These are phyloP conservation scores for Colletotrichum musicola DNA, from an alignment of 2,329 filamentous ascomycete genomes.

Conservation along the genomic window DNA sequence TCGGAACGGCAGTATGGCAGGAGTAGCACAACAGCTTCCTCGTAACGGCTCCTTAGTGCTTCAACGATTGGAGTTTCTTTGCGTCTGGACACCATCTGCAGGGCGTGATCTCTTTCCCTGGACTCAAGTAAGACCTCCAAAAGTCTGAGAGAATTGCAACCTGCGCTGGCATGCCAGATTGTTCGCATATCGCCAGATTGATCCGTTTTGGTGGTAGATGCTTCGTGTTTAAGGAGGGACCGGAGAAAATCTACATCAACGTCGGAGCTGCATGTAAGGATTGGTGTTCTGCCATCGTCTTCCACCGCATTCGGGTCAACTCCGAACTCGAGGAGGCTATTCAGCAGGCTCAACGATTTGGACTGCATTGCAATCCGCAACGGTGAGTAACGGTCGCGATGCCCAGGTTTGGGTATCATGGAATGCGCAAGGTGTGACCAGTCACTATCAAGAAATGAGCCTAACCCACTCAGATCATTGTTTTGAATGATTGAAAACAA, in stretches of 20 bases:
- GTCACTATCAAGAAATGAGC: too few relatives aligned
- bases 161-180: not conserved
- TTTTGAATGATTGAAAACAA: too few relatives aligned
- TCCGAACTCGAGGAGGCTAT: not conserved
- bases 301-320: not conserved
- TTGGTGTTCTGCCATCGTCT: not conserved
- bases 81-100: not conserved
- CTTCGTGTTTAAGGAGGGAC: not conserved
- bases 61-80: not conserved
- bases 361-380: not conserved
- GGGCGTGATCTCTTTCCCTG: not conserved
- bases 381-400: not conserved
- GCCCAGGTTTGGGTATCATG: not conserved
- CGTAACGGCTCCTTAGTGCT: not conserved
- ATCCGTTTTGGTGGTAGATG: not conserved
- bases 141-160: too few relatives aligned
- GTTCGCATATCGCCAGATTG: not conserved
- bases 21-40: too few relatives aligned
- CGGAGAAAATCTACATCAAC: not conserved
- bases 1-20: not conserved
- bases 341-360: not conserved
- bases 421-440: not conserved
- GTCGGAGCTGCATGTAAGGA: not conserved
- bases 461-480: too few relatives aligned
- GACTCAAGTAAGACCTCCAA: not conserved